A percentile compares a stretch with the other conserved stretches of the same genome.
phyloP scores from a whole-genome alignment of 2,329 filamentous ascomycete species.

The Samsoniella hepiali region DNA sequence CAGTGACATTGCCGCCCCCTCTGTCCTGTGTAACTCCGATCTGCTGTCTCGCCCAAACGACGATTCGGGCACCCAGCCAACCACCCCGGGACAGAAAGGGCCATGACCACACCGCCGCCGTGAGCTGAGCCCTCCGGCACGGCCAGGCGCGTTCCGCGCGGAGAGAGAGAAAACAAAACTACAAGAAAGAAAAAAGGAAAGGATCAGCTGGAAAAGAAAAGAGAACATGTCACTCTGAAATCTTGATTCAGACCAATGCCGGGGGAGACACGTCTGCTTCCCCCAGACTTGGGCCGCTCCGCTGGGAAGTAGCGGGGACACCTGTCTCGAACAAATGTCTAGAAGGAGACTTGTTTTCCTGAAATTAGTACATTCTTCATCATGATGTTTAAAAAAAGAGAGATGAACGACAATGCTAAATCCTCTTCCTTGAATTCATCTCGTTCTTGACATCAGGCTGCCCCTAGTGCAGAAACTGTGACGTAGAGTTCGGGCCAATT shows the following conservation, averaged over 20 bases:
- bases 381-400: too few relatives aligned
- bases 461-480: background rate
- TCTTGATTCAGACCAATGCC: background rate
- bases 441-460: too few relatives aligned
- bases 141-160: background rate
- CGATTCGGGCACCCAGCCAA: background rate
- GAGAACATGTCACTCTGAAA: background rate
- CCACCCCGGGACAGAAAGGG: background rate
- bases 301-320: background rate
- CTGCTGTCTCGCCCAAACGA: background rate
- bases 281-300: background rate
- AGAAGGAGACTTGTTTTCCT: background rate
- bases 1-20: too few relatives aligned
- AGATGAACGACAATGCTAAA: too few relatives aligned
- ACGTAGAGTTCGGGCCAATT: background rate
- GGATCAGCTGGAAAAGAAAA: background rate
- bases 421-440: too few relatives aligned
- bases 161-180: slow-evolving; percentile 3
- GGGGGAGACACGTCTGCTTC: background rate
- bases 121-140: background rate
- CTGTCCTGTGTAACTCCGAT: too few relatives aligned
- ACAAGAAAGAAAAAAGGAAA: background rate
- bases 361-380: background rate
- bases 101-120: background rate
- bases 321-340: background rate